These are phyloP conservation scores for Panicum miliaceum DNA, from an alignment of 176 grass and related monocot species.

Conservation along the genomic window DNA sequence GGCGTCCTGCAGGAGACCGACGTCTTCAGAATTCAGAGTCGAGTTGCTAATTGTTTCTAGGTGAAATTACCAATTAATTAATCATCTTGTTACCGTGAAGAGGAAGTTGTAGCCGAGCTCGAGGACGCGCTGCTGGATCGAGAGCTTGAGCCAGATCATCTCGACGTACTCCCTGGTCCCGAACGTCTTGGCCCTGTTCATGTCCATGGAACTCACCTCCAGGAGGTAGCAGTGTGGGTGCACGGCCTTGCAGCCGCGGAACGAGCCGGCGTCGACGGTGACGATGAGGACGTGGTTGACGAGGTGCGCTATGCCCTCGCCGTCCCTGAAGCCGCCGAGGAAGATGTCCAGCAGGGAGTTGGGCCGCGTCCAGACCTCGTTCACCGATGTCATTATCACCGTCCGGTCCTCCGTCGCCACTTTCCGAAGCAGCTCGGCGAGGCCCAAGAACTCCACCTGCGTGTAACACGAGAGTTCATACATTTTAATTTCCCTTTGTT, in stretches of 20 bases:
- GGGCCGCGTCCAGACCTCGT: conserved; percentile 61
- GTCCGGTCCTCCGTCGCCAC: conserved; percentile 58
- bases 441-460: conserved; percentile 14
- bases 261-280: conserved; percentile 51
- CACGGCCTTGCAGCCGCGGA: conserved; percentile 50
- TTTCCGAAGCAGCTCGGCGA: conserved; percentile 48
- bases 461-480: background rate
- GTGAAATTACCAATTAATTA: too few relatives aligned
- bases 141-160: conserved; percentile 62
- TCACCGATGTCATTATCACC: conserved; percentile 74
- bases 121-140: conserved; percentile 50
- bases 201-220: conserved; percentile 19
- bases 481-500: background rate
- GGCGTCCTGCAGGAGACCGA: conserved; percentile 38
- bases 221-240: conserved; percentile 67
- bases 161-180: conserved; percentile 59
- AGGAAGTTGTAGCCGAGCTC: conserved; percentile 76
- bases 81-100: conserved; percentile 48
- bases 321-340: conserved; percentile 65
- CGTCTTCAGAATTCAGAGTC: too few relatives aligned
- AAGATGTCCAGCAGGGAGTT: conserved; percentile 64
- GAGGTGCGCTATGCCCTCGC: conserved; percentile 51
- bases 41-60: background rate
- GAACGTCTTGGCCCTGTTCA: conserved; percentile 47
- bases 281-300: conserved; percentile 62